A percentile compares a stretch with the other conserved stretches of the same genome.
phyloP scores from a whole-genome alignment of 495 filamentous ascomycete genomes.

The Xylaria palmicola region DNA sequence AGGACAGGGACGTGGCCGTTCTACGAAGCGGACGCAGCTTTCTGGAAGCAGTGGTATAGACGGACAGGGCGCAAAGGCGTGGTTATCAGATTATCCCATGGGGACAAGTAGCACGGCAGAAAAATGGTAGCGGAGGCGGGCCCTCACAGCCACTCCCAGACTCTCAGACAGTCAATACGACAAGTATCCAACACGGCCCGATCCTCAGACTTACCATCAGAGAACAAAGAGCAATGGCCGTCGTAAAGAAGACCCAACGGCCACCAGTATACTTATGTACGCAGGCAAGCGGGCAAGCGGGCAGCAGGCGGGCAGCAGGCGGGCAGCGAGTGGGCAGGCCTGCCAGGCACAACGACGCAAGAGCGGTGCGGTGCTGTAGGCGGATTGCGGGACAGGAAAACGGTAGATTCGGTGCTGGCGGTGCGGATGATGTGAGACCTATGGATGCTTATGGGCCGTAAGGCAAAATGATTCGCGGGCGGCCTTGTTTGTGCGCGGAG shows the following conservation, averaged over 20 bases:
- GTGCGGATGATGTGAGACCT: neutral
- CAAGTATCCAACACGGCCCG: neutral
- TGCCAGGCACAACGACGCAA: no score
- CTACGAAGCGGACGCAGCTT: constrained; percentile 47
- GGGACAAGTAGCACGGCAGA: constrained; percentile 38
- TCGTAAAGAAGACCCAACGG: neutral
- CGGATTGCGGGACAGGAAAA: neutral
- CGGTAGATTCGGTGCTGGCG: neutral
- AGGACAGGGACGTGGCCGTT: constrained; percentile 34
- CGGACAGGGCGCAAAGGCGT: constrained; percentile 24
- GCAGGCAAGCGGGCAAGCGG: neutral
- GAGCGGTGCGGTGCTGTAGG: neutral
- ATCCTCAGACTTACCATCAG: constrained; percentile 24
- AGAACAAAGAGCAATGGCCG: constrained; percentile 20
- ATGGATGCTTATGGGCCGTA: neutral
- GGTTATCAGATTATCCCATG: constrained; percentile 44
- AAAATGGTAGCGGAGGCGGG: constrained; percentile 45
- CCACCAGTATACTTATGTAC: neutral
- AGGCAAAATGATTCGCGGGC: neutral
- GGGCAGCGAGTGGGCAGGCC: no score
- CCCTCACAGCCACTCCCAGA: constrained; percentile 61
- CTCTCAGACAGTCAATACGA: constrained; percentile 37
- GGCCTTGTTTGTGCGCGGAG: neutral
- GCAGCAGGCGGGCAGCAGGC: no score
- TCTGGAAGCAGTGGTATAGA: constrained; percentile 40